A percentile compares a stretch with the other conserved stretches of the same genome.
Conservation (phyloP, 768 basidiomycete species). For the Pilatotrama ljubarskyi region DNA sequence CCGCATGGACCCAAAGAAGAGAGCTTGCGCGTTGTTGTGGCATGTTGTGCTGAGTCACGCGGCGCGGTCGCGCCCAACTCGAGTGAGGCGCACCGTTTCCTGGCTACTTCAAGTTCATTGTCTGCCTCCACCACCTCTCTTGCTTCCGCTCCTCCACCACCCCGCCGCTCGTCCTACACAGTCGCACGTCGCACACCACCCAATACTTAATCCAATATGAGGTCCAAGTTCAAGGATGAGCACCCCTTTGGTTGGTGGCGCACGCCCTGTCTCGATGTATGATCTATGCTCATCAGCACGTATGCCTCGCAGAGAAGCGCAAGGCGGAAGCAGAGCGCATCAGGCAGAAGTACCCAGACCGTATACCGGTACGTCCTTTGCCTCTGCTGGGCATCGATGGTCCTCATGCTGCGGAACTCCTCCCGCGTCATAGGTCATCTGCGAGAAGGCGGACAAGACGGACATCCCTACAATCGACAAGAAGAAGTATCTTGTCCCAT, state of each 20-base stretch:
- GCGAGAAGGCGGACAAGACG: conserved; percentile 97
- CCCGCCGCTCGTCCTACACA: not conserved
- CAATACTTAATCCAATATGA: conserved; percentile 49
- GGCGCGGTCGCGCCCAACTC: conserved; percentile 21
- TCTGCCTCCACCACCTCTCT: conserved; percentile 20
- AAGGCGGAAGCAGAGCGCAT: conserved; percentile 99
- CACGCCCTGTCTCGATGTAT: conserved; percentile 25
- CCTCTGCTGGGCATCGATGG: not conserved
- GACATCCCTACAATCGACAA: conserved; percentile 99
- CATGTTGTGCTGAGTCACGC: conserved; percentile 28
- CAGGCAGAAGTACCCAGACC: conserved; percentile 97
- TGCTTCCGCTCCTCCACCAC: conserved; percentile 17
- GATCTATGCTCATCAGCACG: conserved; percentile 38
- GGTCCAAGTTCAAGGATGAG: conserved; percentile 98
- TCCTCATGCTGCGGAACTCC: conserved; percentile 1
- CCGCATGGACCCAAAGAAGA: conserved; percentile 13
- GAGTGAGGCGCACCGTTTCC: conserved; percentile 23
- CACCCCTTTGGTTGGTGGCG: conserved; percentile 87
- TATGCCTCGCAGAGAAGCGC: conserved; percentile 78
- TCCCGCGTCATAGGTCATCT: conserved; percentile 77
- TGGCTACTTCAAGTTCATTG: conserved; percentile 25
- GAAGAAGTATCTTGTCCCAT: conserved; percentile 99
- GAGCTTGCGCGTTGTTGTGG: conserved; percentile 26
- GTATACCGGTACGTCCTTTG: conserved; percentile 82
- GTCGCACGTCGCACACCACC: not conserved